Evolutionary conservation across 2,329 filamentous ascomycete genomes (phyloP).

Genomic region (Penicillium glabrum): DNA sequence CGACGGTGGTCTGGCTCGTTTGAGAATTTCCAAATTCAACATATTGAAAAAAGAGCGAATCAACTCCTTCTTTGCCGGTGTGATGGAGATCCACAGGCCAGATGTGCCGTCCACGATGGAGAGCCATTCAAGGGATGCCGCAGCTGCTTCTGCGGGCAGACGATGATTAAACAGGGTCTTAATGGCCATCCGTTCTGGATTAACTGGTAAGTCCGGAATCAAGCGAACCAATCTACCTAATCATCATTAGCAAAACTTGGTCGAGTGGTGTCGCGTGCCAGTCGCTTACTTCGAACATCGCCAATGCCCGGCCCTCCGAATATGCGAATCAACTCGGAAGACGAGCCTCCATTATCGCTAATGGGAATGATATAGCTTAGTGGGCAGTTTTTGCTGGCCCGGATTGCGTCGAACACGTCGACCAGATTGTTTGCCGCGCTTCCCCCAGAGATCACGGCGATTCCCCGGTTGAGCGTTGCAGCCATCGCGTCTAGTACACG

Average conservation of each 20-base stretch:
- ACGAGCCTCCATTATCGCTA: slow-evolving; percentile 92
- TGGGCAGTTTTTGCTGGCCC: slow-evolving; percentile 63
- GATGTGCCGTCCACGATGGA: slow-evolving; percentile 84
- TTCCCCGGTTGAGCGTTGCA: slow-evolving; percentile 47
- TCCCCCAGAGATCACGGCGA: slow-evolving; percentile 87
- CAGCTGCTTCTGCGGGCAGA: slow-evolving; percentile 60
- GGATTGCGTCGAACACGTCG: slow-evolving; percentile 75
- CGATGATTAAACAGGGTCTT: slow-evolving; percentile 86
- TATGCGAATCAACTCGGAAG: slow-evolving; percentile 88
- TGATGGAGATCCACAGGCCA: slow-evolving; percentile 68
- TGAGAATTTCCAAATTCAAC: slow-evolving; percentile 75
- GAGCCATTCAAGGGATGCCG: slow-evolving; percentile 78
- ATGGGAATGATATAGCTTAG: slow-evolving; percentile 91
- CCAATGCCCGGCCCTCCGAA: slow-evolving; percentile 89
- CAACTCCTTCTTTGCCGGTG: slow-evolving; percentile 71
- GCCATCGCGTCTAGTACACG: background rate
- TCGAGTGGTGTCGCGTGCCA: background rate
- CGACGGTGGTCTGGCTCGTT: slow-evolving; percentile 66
- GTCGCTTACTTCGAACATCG: slow-evolving; percentile 66
- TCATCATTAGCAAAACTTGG: slow-evolving; percentile 7
- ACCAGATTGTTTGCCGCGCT: slow-evolving; percentile 94
- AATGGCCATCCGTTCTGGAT: slow-evolving; percentile 70
- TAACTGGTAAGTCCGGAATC: slow-evolving; percentile 66
- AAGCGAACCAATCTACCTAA: slow-evolving; percentile 83
- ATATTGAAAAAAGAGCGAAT: slow-evolving; percentile 75